Base-by-base conservation (phyloP, 1,139 yeast species). In the Saccharomyces hybrid region DNA sequence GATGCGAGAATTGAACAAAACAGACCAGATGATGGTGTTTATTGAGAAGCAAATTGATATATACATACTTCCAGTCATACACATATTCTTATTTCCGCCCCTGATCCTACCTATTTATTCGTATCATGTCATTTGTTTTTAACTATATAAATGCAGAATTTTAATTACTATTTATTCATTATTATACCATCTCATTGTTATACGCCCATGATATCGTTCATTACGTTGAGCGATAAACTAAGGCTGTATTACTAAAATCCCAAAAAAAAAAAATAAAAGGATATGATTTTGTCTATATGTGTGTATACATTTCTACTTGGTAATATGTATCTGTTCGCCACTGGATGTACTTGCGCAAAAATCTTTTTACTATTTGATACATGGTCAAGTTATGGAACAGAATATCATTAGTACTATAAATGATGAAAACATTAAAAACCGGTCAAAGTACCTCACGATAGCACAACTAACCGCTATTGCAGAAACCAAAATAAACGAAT, bases 1-100 rank as follows among this genome's bases (percentile, higher is more conserved):
- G 60, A 65, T 42, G 71, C 70, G 6, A 62, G 63, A 50, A 58
- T 68, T 48, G 68, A 67, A 51, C 71, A 68, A 54, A 66, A 66
- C 48, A 65, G 71, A 54, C 68, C 71, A 16, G 71, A 68, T 53
- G 71, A 68, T 51, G 71, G 71, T 42, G 70, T 67, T 19, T 68
- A 68, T 54, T 68, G 56, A 54, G 5, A 9, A 38, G 4, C n/a
- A 4, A 21, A 24, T 6, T 38, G 26, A 6, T 6, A 8, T 24
- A 11, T 9, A 9, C 12, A 8, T 16, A 34, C 12, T 38, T 48
- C 26, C 27, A n/a, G 5, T 7, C 26, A 7, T 16, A 48, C 16
- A n/a, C 26, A 14, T 21, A 28, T 16, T n/a, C 28, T 14, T 48
- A 27, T 48, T 48, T 19, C 24, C 11, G 12, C 14, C n/a, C 21